Base-by-base conservation (phyloP, 345 rosid genomes). In the Hibiscus tridactylites region DNA sequence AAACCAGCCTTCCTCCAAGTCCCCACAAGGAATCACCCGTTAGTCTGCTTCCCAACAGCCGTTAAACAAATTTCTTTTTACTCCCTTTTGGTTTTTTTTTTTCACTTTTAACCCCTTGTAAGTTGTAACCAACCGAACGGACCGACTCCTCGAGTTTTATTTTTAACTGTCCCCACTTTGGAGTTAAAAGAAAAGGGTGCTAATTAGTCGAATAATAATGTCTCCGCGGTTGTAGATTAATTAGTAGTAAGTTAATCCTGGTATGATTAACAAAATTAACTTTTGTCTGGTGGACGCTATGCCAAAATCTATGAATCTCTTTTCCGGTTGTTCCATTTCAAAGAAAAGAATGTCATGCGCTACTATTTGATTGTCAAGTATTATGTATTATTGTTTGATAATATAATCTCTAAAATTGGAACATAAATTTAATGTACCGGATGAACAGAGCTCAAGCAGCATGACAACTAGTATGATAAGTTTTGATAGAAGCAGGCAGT, bases 1-100 rank as follows among this genome's bases (percentile, higher is more conserved):
- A 82, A 85, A 79, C 86, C 29, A 90, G 97, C 77, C 79, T 88
- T 73, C 96, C 97, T 6, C 90, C 97, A 0, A 91, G 96, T 76
- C 98, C 97, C 73, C 83, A 90, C 90, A 91, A 89, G 79, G 88
- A 86, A 59, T 83, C 90, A 76, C 80, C 85, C 83, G 88, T 86
- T 74, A 83, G 76, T 68, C 90, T 81, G 15, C 89, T 90, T 46
- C 80, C 82, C 67, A 84, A 83, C 85, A 85, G 90, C 77, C 90
- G 93, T 84, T 88, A 88, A 58, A 16, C 12, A 31, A 24, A 8
- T 10, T 15, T 9, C 2, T 19, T 16, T 28, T 26, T 0, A 0
- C 5, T 13, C 3, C 54, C 5, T 29, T 67, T 49, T 56, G 24
- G 19, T 26, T 21, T 21, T 21, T 21, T 21, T 21, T 67, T 28